phyloP scores from a whole-genome alignment of 169 alveolate genomes.

The Eimeria zaria region DNA sequence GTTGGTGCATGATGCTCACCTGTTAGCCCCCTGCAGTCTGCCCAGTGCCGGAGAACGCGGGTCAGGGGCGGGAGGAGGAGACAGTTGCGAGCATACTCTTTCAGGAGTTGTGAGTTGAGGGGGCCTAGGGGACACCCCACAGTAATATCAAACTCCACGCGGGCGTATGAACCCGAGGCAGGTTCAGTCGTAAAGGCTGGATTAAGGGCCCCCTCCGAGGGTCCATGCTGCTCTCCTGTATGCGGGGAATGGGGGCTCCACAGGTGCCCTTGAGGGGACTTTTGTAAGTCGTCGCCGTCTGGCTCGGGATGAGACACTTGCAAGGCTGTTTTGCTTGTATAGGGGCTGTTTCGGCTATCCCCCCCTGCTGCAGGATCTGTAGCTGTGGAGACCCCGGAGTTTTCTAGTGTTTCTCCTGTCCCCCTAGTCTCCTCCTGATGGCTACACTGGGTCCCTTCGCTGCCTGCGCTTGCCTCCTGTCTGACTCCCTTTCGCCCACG shows the following conservation, averaged over 20 bases:
- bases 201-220: neutral
- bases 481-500: neutral
- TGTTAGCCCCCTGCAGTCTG: conserved; percentile 50
- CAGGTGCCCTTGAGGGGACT: neutral
- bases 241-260: neutral
- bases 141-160: neutral
- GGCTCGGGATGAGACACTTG: neutral
- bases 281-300: neutral
- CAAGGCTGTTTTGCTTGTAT: neutral
- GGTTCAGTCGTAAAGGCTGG: neutral
- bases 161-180: neutral
- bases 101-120: neutral
- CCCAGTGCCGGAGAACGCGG: conserved; percentile 4
- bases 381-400: neutral
- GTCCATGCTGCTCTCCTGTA: neutral
- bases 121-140: conserved; percentile 36
- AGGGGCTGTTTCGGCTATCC: neutral
- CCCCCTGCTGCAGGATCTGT: neutral
- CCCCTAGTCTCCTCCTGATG: neutral
- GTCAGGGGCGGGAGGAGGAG: conserved; percentile 19
- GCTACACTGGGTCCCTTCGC: neutral
- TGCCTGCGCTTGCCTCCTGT: neutral
- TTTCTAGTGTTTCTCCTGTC: neutral
- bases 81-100: conserved; percentile 1
- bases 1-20: conserved; percentile 1